Conservation (phyloP, 2,329 filamentous ascomycete genomes). For the Beauveria caledonica region DNA sequence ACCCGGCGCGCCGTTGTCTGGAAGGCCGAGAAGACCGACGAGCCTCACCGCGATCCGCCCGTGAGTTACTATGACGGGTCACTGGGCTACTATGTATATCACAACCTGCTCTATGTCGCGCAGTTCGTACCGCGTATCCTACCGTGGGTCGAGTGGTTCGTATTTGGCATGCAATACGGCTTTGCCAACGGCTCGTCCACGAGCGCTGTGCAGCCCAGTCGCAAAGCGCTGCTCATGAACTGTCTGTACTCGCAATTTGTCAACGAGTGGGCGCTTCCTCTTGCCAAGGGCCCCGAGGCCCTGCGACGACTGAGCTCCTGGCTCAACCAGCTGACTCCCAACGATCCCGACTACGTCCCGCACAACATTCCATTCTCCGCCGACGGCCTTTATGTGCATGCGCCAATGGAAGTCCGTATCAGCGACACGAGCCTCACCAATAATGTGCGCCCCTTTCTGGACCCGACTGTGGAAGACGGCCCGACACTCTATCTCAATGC, state of each 20-base stretch:
- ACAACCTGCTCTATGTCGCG: constrained; percentile 75
- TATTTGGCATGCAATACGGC: constrained; percentile 96
- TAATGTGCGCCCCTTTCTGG: constrained; percentile 44
- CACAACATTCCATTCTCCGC: constrained; percentile 73
- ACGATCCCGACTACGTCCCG: constrained; percentile 54
- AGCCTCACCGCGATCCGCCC: constrained; percentile 49
- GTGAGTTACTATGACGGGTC: constrained; percentile 72
- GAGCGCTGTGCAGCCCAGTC: constrained; percentile 70
- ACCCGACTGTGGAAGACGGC: constrained; percentile 58
- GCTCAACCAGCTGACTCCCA: constrained; percentile 58
- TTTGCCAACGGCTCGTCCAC: constrained; percentile 63
- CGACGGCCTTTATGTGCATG: constrained; percentile 75
- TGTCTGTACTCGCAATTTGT: constrained; percentile 98
- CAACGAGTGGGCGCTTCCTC: constrained; percentile 93
- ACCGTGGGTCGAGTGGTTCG: constrained; percentile 89
- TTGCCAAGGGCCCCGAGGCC: constrained; percentile 79
- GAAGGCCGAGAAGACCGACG: constrained; percentile 71
- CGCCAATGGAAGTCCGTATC: constrained; percentile 86
- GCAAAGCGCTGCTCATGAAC: constrained; percentile 83
- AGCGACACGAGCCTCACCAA: constrained; percentile 51
- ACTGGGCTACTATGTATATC: constrained; percentile 83
- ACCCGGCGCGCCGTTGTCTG: constrained; percentile 81
- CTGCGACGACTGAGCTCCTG: constrained; percentile 76
- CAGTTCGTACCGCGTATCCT: constrained; percentile 72
- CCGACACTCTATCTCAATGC: constrained; percentile 85